Evolutionary conservation across 202 grass and related monocot genomes (phyloP).

Genomic region (Dendrocalamus latiflorus): DNA sequence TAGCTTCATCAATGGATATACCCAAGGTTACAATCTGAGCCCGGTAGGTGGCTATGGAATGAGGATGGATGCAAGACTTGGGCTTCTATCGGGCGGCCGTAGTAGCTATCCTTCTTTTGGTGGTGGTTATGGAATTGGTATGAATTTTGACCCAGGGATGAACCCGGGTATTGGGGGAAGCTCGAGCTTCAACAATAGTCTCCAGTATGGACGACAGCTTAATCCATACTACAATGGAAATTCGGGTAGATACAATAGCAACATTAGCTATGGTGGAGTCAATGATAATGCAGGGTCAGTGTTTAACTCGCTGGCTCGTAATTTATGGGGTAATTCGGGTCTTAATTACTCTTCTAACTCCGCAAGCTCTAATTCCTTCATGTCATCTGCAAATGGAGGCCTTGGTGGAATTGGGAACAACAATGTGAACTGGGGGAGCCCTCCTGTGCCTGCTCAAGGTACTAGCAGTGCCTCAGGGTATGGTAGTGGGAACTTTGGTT

Average conservation of each 20-base stretch:
- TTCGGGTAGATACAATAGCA: constrained; percentile 73
- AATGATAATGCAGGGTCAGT: constrained; percentile 53
- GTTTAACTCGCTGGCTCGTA: constrained; percentile 68
- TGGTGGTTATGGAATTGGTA: constrained; percentile 61
- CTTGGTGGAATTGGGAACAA: constrained; percentile 61
- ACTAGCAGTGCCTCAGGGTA: constrained; percentile 44
- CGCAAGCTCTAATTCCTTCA: constrained; percentile 59
- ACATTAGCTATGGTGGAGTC: constrained; percentile 54
- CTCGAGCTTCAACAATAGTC: constrained; percentile 63
- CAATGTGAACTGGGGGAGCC: constrained; percentile 70
- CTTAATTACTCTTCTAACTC: constrained; percentile 66
- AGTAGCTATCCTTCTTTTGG: constrained; percentile 65
- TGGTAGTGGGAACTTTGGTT: constrained; percentile 48
- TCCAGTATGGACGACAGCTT: constrained; percentile 60
- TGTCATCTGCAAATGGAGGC: constrained; percentile 60
- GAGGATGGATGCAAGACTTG: constrained; percentile 68
- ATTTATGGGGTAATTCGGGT: constrained; percentile 63
- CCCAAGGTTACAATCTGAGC: constrained; percentile 56
- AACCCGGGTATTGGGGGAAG: constrained; percentile 47
- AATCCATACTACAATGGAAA: constrained; percentile 82
- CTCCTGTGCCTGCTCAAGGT: constrained; percentile 58
- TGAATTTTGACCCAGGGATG: constrained; percentile 68
- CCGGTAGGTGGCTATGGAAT: constrained; percentile 58
- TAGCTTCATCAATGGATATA: constrained; percentile 70
- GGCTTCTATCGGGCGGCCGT: constrained; percentile 48